Evolutionary conservation across 2,329 filamentous ascomycete species (phyloP), one percentile per base, ranked within the genome.

Genomic region (Nemania serpens): DNA sequence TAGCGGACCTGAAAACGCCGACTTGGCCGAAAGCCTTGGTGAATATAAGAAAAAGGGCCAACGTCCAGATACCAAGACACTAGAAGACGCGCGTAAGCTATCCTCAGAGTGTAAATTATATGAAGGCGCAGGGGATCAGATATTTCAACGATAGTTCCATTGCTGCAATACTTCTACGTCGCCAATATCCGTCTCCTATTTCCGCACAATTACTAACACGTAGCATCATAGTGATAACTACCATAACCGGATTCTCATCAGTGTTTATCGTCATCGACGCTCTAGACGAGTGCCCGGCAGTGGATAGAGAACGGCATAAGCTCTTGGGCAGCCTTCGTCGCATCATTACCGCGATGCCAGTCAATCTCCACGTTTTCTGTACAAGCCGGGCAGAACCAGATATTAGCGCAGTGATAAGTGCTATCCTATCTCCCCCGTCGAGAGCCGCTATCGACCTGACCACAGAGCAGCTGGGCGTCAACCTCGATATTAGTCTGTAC

Each of bases 221-320:
- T 29, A 29, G 3, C 25, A 3, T 29, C 25, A 29, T 29, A 29
- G 25, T 57, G 3, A 25, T 45, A 5, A 37, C 37, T 15, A 18
- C 41, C 10, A n/a, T 18, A 25, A 39, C 25, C 17, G 54, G 46
- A 2, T 57, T 57, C 46, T 50, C 54, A 15, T 57, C 46, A 13
- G 54, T 50, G n/a, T 57, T 34, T 29, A 25, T 57, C 36, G 54
- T 57, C 2, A 43, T 57, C 50, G 54, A 57, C 29, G 54, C 46
- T 25, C 11, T 57, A 13, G 54, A 57, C 15, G 54, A 57, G 5
- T 57, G 54, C 18, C 54, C 46, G 18, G 25, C 18, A 2, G 0
- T 57, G 29, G 10, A 43, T 11, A 13, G 15, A 18, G 46, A 50
- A 37, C 54, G 54, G 17, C 12, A 7, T 17, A 50, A 45, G 17